Base-by-base conservation (phyloP, 306 rosid genomes). In the Hippophae rhamnoides region DNA sequence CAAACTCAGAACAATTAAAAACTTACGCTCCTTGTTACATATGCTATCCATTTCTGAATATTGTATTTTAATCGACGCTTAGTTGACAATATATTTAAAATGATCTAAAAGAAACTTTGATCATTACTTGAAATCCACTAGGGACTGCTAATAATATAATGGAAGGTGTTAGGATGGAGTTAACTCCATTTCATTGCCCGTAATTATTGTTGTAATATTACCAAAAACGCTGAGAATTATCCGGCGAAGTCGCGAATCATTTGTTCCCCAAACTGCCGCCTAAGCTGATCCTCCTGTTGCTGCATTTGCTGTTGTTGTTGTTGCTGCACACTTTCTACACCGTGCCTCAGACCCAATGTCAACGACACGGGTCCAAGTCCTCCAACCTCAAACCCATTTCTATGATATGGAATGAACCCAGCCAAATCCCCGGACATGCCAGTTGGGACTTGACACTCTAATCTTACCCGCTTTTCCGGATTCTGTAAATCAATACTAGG, bases 271-370 rank as follows among this genome's bases (percentile, higher is more conserved):
- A 73, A 68, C 41, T 77, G 83, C 46, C 46, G 78, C 54, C 80
- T 63, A 49, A 77, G 74, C 56, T 79, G 92, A 38, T 72, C 78
- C 41, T 87, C 86, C 26, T 77, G 82, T 27, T 69, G 76, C 25
- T 65, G 70, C 54, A 76, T 25, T 8, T 80, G 82, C 1, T 66
- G 84, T 0, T 75, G 85, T 7, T n/a, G 84, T 1, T 74, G 85
- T 7, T 62, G 81, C 14, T 79, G 89, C 0, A 52, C 75, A 42
- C 63, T 79, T 73, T 85, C 93, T 14, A 78, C 81, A 3, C 88
- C 85, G 65, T 83, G 95, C 63, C 89, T 78, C 5, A 86, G 89
- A 13, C 86, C 92, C 74, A 89, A 65, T 7, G 92, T 90, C 56
- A 92, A 69, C 40, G 99, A 83, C 64, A 84, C 92, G 1, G 92